Conservation (phyloP, 2,329 filamentous ascomycete genomes). For the Niveomyces coronatus region DNA sequence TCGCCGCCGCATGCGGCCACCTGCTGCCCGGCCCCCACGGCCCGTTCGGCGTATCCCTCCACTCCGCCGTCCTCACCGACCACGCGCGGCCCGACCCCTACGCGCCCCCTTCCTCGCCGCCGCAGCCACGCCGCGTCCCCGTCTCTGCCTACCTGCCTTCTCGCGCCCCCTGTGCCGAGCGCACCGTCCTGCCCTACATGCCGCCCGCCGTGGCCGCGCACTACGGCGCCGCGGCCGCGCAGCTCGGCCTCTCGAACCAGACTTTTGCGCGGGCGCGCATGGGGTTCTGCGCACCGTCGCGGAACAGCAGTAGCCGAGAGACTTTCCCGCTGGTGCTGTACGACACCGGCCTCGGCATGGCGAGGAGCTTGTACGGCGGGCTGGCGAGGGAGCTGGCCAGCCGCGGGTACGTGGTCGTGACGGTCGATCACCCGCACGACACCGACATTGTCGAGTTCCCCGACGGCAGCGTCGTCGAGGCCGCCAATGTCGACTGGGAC, state of each 20-base stretch:
- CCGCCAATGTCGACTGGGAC: slow-evolving; percentile 13
- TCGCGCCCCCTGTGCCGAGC: slow-evolving; percentile 14
- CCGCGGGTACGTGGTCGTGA: slow-evolving; percentile 31
- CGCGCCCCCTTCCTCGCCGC: slow-evolving; percentile 15
- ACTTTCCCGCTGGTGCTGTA: slow-evolving; percentile 25
- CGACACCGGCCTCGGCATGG: slow-evolving; percentile 29
- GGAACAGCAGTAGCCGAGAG: slow-evolving; percentile 1
- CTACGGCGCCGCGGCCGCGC: slow-evolving; percentile 18
- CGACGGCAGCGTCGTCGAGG: slow-evolving; percentile 20
- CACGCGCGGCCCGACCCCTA: slow-evolving; percentile 21
- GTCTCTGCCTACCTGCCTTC: slow-evolving; percentile 23
- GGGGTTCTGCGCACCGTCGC: slow-evolving; percentile 16
- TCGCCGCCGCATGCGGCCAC: slow-evolving; percentile 13
- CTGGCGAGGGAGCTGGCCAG: slow-evolving; percentile 32
- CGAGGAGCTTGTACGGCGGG: slow-evolving; percentile 28
- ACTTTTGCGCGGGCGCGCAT: slow-evolving; percentile 20
- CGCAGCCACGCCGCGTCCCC: slow-evolving; percentile 18
- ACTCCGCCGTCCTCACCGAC: slow-evolving; percentile 20
- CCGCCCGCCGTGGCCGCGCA: slow-evolving; percentile 19
- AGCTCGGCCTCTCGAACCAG: slow-evolving; percentile 20
- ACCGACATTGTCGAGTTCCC: slow-evolving; percentile 31
- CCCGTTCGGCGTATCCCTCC: slow-evolving; percentile 19
- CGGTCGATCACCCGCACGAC: slow-evolving; percentile 37
- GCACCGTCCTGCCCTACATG: slow-evolving; percentile 23
- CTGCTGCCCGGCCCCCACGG: slow-evolving; percentile 20